Conservation (phyloP, 1,284 basidiomycete genomes). For the Apiotrichum sp. region DNA sequence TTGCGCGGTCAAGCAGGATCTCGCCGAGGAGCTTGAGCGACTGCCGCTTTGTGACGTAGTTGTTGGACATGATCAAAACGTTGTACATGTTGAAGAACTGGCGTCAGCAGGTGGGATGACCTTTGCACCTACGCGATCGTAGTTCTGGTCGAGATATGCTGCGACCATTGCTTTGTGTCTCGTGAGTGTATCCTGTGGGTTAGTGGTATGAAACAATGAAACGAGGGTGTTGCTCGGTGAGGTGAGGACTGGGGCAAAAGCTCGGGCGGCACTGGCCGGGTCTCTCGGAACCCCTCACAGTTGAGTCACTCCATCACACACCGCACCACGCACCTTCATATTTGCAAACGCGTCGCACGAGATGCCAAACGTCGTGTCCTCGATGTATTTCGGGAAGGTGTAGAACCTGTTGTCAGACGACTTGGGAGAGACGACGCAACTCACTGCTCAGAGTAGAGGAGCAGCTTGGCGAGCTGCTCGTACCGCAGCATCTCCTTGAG, state of each 20-base stretch:
- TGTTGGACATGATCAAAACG: conserved; percentile 80
- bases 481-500: conserved; percentile 94
- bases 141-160: conserved; percentile 90
- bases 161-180: conserved; percentile 96
- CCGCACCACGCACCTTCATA: conserved; percentile 57
- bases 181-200: conserved; percentile 70
- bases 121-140: conserved; percentile 66
- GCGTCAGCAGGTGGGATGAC: background rate
- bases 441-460: conserved; percentile 88
- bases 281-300: too few species aligned
- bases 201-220: background rate
- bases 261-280: too few species aligned
- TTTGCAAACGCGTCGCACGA: conserved; percentile 97
- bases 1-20: conserved; percentile 92
- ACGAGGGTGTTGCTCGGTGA: too few species aligned
- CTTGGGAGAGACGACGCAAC: conserved; percentile 33
- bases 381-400: conserved; percentile 92
- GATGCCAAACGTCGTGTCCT: conserved; percentile 94
- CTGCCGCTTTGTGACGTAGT: conserved; percentile 99
- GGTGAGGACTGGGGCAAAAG: too few species aligned
- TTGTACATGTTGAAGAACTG: conserved; percentile 96
- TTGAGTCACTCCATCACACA: too few species aligned
- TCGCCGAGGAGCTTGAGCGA: conserved; percentile 97
- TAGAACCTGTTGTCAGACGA: conserved; percentile 65
- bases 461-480: conserved; percentile 80